These are phyloP conservation scores for Xylaria sp. DNA, from an alignment of 2,329 filamentous ascomycete genomes.

Conservation along the genomic window DNA sequence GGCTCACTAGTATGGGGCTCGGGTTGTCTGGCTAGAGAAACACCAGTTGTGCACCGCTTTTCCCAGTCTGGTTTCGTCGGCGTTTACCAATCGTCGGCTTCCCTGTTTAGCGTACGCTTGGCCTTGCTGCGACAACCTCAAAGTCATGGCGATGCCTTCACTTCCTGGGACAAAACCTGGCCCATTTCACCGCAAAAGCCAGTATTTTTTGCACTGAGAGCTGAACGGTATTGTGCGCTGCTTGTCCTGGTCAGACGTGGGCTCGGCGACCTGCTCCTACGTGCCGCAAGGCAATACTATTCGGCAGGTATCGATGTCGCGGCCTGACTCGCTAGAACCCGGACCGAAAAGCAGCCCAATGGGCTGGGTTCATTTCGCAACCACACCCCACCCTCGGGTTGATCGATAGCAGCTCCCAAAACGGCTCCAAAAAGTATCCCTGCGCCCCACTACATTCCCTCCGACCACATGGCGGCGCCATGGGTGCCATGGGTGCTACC, in stretches of 20 bases:
- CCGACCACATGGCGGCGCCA: slow-evolving; percentile 48
- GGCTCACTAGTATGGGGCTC: slow-evolving; percentile 23
- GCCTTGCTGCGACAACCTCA: slow-evolving; percentile 21
- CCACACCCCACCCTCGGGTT: slow-evolving; percentile 45
- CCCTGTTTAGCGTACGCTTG: slow-evolving; percentile 24
- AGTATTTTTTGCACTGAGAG: slow-evolving; percentile 15
- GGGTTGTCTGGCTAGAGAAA: slow-evolving; percentile 14
- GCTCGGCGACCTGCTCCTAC: slow-evolving; percentile 42
- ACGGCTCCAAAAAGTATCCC: slow-evolving; percentile 42
- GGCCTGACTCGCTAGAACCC: slow-evolving; percentile 49
- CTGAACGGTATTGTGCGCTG: slow-evolving; percentile 24
- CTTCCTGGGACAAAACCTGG: slow-evolving; percentile 16
- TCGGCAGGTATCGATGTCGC: slow-evolving; percentile 48
- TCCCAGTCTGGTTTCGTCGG: slow-evolving; percentile 24
- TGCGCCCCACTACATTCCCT: slow-evolving; percentile 44
- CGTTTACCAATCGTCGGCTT: slow-evolving; percentile 22
- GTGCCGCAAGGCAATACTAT: slow-evolving; percentile 34
- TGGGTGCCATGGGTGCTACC: slow-evolving; percentile 44
- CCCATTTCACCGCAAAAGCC: slow-evolving; percentile 24
- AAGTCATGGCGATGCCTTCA: slow-evolving; percentile 29
- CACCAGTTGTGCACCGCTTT: slow-evolving; percentile 24
- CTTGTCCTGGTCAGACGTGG: slow-evolving; percentile 35
- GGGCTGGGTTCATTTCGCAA: slow-evolving; percentile 42
- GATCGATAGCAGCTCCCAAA: slow-evolving; percentile 45
- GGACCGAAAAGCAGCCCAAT: slow-evolving; percentile 49